Percentiles rank a stretch among this genome's conserved stretches.
phyloP scores from a whole-genome alignment of 192 early-diverging fungal genomes.

The Hyaloraphidium curvatum region DNA sequence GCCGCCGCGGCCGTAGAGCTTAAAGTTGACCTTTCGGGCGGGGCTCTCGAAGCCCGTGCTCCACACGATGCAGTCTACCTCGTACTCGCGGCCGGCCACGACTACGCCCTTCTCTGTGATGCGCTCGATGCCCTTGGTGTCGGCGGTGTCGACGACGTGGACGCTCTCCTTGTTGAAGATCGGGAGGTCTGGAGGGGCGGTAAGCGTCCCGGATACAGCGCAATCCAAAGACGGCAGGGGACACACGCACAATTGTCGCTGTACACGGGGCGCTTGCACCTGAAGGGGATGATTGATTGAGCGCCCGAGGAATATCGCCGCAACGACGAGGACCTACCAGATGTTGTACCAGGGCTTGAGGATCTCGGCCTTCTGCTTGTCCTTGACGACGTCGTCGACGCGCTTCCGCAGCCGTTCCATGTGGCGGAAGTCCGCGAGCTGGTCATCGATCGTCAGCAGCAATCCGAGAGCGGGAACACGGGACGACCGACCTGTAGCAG shows the following conservation, averaged over 20 bases:
- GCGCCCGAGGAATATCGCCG: too few relatives aligned
- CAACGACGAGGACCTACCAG: too few relatives aligned
- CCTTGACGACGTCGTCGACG: not conserved
- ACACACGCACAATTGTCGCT: not conserved
- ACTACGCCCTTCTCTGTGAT: not conserved
- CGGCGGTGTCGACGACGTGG: not conserved
- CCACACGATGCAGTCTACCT: not conserved
- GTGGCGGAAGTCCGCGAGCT: not conserved
- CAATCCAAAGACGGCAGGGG: not conserved
- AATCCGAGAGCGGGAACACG: too few relatives aligned
- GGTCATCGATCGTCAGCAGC: too few relatives aligned
- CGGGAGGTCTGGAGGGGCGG: not conserved
- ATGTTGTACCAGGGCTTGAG: not conserved
- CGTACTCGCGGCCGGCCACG: not conserved
- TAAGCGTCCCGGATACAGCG: not conserved
- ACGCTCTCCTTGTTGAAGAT: not conserved
- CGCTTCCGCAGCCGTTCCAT: conserved; percentile 1
- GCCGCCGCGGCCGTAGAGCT: not conserved
- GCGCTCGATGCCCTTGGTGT: not conserved
- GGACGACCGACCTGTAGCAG: too few relatives aligned
- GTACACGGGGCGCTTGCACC: conserved; percentile 1
- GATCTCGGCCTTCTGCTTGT: not conserved
- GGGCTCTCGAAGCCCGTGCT: too few relatives aligned
- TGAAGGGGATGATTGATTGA: too few relatives aligned
- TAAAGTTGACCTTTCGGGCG: too few relatives aligned